A percentile compares a stretch with the other conserved stretches of the same genome.
Evolutionary conservation across 805 yeast species (phyloP).

Genomic region (Candida andamanensis): DNA sequence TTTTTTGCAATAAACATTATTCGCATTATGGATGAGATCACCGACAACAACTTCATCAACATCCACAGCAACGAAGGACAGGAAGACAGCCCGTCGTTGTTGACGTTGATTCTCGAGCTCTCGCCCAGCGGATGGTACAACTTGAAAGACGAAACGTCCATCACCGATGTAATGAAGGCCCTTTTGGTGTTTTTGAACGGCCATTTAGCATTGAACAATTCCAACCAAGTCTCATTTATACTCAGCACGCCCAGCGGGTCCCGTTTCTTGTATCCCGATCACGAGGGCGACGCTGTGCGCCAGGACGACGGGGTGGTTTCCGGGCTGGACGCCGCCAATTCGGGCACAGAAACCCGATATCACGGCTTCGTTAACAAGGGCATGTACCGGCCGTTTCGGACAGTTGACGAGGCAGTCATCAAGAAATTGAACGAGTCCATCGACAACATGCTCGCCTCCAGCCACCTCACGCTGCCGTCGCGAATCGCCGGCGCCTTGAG

Average conservation of each 20-base stretch:
- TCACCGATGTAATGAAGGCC: slow-evolving; percentile 59
- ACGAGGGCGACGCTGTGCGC: slow-evolving; percentile 13
- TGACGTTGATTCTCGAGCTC: slow-evolving; percentile 73
- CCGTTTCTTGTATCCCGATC: slow-evolving; percentile 61
- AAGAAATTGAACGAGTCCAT: slow-evolving; percentile 43
- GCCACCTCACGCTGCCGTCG: slow-evolving; percentile 12
- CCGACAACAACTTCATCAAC: slow-evolving; percentile 52
- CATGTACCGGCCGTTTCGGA: slow-evolving; percentile 82
- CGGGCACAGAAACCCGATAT: slow-evolving; percentile 1
- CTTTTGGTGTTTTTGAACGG: slow-evolving; percentile 78
- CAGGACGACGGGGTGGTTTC: slow-evolving; percentile 5
- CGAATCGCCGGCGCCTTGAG: slow-evolving; percentile 73
- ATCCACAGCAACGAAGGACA: slow-evolving; percentile 18
- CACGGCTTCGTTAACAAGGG: slow-evolving; percentile 38
- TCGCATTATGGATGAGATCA: slow-evolving; percentile 60
- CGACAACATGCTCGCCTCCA: slow-evolving; percentile 18
- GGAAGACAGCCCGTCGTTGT: slow-evolving; percentile 60
- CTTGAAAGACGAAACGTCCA: slow-evolving; percentile 40
- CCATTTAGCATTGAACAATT: slow-evolving; percentile 78
- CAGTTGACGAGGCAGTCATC: slow-evolving; percentile 70
- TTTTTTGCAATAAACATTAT: neutral
- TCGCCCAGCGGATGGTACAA: slow-evolving; percentile 66
- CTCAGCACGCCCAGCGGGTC: slow-evolving; percentile 72
- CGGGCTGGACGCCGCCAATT: slow-evolving; percentile 1
- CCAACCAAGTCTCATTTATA: slow-evolving; percentile 78